A percentile compares a stretch with the other conserved stretches of the same genome.
Evolutionary conservation across 202 grass and related monocot genomes (phyloP).

Genomic region (Eragrostis tef): DNA sequence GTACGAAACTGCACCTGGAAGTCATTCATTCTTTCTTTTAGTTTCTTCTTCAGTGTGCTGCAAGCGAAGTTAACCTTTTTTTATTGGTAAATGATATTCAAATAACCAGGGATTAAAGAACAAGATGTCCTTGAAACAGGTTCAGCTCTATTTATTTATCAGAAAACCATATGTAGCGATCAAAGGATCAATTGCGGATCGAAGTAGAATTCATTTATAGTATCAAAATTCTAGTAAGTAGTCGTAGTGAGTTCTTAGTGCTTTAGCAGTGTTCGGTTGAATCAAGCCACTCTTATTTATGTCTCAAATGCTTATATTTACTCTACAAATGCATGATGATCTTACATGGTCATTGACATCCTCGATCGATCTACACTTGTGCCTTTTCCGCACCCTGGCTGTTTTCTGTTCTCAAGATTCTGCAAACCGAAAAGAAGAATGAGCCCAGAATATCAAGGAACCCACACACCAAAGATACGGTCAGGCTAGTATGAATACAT

Average conservation of each 20-base stretch:
- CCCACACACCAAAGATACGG: neutral
- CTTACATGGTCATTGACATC: slow-evolving; percentile 83
- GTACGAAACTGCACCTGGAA: slow-evolving; percentile 62
- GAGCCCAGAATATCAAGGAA: neutral
- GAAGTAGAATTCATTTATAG: neutral
- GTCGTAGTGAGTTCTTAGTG: neutral
- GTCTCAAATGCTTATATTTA: neutral
- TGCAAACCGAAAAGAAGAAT: slow-evolving; percentile 44
- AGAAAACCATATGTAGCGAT: neutral
- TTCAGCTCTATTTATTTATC: neutral
- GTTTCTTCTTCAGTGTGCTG: slow-evolving; percentile 80
- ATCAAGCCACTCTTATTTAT: neutral
- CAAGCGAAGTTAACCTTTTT: neutral
- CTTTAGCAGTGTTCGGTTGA: neutral
- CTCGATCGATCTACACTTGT: slow-evolving; percentile 85
- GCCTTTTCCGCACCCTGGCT: slow-evolving; percentile 76
- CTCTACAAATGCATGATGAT: slow-evolving; percentile 31
- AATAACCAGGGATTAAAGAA: neutral
- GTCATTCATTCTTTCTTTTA: slow-evolving; percentile 86
- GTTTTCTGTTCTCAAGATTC: slow-evolving; percentile 80
- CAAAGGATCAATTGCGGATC: neutral
- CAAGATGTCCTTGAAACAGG: neutral
- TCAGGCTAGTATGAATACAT: slow-evolving; percentile 54
- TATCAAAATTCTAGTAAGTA: neutral
- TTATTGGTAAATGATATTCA: neutral